A percentile compares a stretch with the other conserved stretches of the same genome.
phyloP scores from a whole-genome alignment of 805 yeast species.

The Kuraishia capsulata region DNA sequence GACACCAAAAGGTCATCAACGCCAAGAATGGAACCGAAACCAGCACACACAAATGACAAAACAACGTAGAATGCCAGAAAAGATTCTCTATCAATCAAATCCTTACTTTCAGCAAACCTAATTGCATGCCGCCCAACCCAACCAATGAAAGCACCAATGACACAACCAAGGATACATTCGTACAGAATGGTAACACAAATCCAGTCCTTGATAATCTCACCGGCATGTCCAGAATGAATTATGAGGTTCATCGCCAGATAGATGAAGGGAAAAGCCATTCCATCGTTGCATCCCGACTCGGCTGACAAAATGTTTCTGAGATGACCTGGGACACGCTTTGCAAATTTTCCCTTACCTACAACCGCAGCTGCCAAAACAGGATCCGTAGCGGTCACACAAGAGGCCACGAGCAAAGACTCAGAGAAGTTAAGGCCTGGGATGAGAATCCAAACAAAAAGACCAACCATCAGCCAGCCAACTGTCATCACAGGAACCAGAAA shows the following conservation, averaged over 20 bases:
- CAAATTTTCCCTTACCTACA: slow-evolving; percentile 66
- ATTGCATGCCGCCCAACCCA: slow-evolving; percentile 38
- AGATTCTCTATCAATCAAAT: slow-evolving; percentile 54
- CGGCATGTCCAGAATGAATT: slow-evolving; percentile 36
- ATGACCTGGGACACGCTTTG: slow-evolving; percentile 55
- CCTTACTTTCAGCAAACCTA: slow-evolving; percentile 40
- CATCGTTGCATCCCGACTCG: slow-evolving; percentile 72
- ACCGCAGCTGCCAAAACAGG: slow-evolving; percentile 70
- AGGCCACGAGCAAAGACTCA: slow-evolving; percentile 51
- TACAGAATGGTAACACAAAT: slow-evolving; percentile 49
- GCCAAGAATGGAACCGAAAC: slow-evolving; percentile 58
- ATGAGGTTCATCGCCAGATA: slow-evolving; percentile 48
- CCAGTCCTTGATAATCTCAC: slow-evolving; percentile 54
- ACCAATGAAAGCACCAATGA: slow-evolving; percentile 48
- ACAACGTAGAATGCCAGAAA: slow-evolving; percentile 46
- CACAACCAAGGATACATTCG: slow-evolving; percentile 49
- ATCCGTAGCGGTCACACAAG: slow-evolving; percentile 72
- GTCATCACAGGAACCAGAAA: slow-evolving; percentile 65
- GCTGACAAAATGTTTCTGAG: slow-evolving; percentile 55
- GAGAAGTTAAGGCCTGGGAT: slow-evolving; percentile 48
- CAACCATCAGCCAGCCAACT: slow-evolving; percentile 58
- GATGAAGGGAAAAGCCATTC: slow-evolving; percentile 64
- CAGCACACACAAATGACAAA: slow-evolving; percentile 46
- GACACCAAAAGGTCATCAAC: slow-evolving; percentile 66
- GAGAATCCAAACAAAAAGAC: slow-evolving; percentile 51